Base-by-base conservation (phyloP, 352 stramenopile genomes). In the Pythium grandisporangium region DNA sequence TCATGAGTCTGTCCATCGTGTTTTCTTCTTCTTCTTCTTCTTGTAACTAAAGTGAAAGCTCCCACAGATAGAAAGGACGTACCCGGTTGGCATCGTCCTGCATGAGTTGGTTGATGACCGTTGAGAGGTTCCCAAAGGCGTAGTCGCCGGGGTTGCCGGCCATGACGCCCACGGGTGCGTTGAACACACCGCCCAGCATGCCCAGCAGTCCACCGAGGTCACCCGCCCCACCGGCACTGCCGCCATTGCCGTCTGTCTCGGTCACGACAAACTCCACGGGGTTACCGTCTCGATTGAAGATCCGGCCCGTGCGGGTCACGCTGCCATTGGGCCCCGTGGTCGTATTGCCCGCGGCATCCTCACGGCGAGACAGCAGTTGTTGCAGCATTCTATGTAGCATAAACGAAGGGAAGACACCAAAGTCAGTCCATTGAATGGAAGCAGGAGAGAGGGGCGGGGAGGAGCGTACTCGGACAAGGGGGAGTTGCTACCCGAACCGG, bases 61-160 rank as follows among this genome's bases (percentile, higher is more conserved):
- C n/a, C n/a, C n/a, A n/a, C n/a, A n/a, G 25, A 29, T 17, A 1
- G 21, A 6, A 4, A 12, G 4, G 3, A 55, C 67, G 50, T 71
- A 91, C 80, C 53, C 80, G 63, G 47, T 90, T 93, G 6, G 77
- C 62, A 25, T 93, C 80, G 53, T 91, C 90, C 41, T 90, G 77
- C 80, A 93, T 93, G 16, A 93, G 68, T 45, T 93, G 80, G 48
- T 91, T 91, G 42, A 93, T 91, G 20, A 93, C 62, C 35, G 61
- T 88, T 13, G 78, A 70, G 49, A 91, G 76, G 37, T 84, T 90
- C 23, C 80, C 80, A 46, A 93, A 85, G 4, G 77, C 80, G 35
- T 93, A 93, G 55, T 93, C 80, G 1, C 80, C 77, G 7, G 74
- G 53, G 30, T 87, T 85, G 32, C 72, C 66, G 13, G 66, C 59